phyloP scores from a whole-genome alignment of 2,329 filamentous ascomycete genomes.

The Remersonia thermophila region DNA sequence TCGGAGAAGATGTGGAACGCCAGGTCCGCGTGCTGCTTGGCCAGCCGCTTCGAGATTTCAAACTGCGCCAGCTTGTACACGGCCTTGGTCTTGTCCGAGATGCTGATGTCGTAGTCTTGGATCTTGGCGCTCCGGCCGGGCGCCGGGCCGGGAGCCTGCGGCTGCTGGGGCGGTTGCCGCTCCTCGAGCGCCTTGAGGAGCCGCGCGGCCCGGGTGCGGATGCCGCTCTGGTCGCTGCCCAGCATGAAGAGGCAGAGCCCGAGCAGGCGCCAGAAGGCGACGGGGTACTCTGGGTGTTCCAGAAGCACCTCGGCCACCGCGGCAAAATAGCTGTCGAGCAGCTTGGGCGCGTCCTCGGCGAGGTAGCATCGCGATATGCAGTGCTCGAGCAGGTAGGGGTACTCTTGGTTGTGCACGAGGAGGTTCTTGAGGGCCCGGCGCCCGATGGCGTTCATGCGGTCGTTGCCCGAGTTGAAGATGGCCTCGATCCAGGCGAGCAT shows the following conservation, averaged over 20 bases:
- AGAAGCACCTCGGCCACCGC: constrained; percentile 81
- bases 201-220: constrained; percentile 75
- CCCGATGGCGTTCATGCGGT: constrained; percentile 84
- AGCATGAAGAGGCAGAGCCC: constrained; percentile 83
- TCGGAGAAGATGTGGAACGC: constrained; percentile 94
- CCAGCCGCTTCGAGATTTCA: constrained; percentile 82
- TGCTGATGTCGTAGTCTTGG: constrained; percentile 95
- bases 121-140: constrained; percentile 63
- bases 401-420: constrained; percentile 80
- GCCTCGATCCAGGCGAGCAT: constrained; percentile 94
- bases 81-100: constrained; percentile 94
- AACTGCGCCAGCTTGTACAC: constrained; percentile 97
- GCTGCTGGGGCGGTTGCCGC: constrained; percentile 58
- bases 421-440: constrained; percentile 79
- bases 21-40: constrained; percentile 76
- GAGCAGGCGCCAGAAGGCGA: constrained; percentile 82
- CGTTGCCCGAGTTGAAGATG: constrained; percentile 85
- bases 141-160: constrained; percentile 28
- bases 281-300: constrained; percentile 68
- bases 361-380: constrained; percentile 87
- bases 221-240: constrained; percentile 80
- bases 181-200: constrained; percentile 73
- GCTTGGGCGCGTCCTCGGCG: constrained; percentile 66
- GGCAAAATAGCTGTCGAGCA: constrained; percentile 88
- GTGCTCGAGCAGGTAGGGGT: constrained; percentile 73